Evolutionary conservation across 2,329 filamentous ascomycete genomes (phyloP).

Genomic region (Raffaelea deltoideospora): DNA sequence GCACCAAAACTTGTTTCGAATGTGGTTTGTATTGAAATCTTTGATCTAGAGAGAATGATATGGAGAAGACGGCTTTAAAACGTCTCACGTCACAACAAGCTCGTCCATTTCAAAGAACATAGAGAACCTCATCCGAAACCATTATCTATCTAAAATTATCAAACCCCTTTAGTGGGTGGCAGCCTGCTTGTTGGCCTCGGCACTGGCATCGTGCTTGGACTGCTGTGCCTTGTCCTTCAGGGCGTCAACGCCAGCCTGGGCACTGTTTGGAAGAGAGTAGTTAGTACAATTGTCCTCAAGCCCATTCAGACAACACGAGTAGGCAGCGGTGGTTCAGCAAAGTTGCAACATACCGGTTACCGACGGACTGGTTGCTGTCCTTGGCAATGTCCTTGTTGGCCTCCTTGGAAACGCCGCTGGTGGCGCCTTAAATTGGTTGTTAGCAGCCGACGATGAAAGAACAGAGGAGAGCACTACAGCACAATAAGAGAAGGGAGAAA

Average conservation of each 20-base stretch:
- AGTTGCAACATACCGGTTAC: constrained; percentile 23
- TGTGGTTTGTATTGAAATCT: too few species aligned
- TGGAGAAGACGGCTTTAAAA: too few species aligned
- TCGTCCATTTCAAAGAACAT: too few species aligned
- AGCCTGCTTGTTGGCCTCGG: constrained; percentile 23
- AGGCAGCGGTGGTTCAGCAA: background rate
- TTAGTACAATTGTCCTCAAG: constrained; percentile 3
- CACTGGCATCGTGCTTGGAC: constrained; percentile 17
- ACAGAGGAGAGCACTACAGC: too few species aligned
- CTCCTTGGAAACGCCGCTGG: constrained; percentile 34
- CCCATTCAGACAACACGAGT: too few species aligned
- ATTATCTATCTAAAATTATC: too few species aligned
- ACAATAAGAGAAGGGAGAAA: background rate
- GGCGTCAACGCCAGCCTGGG: constrained; percentile 16
- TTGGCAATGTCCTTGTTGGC: constrained; percentile 45
- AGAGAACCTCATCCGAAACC: too few species aligned
- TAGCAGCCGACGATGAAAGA: too few species aligned
- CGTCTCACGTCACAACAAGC: too few species aligned
- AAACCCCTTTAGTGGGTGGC: constrained; percentile 21
- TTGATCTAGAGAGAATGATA: too few species aligned
- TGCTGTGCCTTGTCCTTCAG: constrained; percentile 20
- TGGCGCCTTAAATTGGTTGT: constrained; percentile 16
- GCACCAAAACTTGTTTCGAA: too few species aligned
- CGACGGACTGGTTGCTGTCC: constrained; percentile 30
- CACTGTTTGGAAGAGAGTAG: constrained; percentile 9